Evolutionary conservation across 2,329 filamentous ascomycete genomes (phyloP), one percentile per base, ranked within the genome.

Genomic region (Penicillium sp.): DNA sequence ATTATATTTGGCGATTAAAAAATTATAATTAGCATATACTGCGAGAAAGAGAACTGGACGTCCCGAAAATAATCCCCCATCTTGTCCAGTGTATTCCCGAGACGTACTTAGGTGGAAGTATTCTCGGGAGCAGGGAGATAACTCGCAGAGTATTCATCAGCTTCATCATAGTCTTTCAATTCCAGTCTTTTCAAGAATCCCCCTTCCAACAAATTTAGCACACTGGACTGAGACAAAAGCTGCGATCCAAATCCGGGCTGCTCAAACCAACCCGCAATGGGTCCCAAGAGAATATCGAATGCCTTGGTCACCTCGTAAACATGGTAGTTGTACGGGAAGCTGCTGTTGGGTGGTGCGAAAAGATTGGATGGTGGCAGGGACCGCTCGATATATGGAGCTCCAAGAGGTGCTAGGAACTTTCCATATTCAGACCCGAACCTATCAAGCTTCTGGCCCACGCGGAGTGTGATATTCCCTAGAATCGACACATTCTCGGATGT

Each of bases 211-310:
- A 80, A 61, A 3, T 57, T 58, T 31, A 64, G 49, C 3, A 79
- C 70, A 42, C 61, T 72, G 4, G 54, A 57, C 10, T 62, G 69
- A 5, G 63, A 58, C 43, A 68, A 57, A 48, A 70, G 74, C 49
- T 77, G 72, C 43, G 78, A 65, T 36, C 80, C 80, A 38, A 80
- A 71, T 0, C 81, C 81, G 0, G 78, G 79, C 69, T 83, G 80
- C 9, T 78, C 78, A 57, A 82, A 83, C 79, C 77, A 82, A 9
- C 77, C 73, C 2, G 77, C 75, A 59, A 82, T 80, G 0, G 80
- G 79, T 0, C 81, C 81, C 9, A 76, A 67, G 0, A 73, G 55
- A 0, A 81, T 78, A 3, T 66, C 64, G 3, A 83, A 71, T 0
- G 70, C 62, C 60, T 71, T 73, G 6, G 68, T 61, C 4, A 83